Evolutionary conservation across 805 yeast species (phyloP), one percentile per base, ranked within the genome.

Genomic region (Zygotorulaspora florentina): DNA sequence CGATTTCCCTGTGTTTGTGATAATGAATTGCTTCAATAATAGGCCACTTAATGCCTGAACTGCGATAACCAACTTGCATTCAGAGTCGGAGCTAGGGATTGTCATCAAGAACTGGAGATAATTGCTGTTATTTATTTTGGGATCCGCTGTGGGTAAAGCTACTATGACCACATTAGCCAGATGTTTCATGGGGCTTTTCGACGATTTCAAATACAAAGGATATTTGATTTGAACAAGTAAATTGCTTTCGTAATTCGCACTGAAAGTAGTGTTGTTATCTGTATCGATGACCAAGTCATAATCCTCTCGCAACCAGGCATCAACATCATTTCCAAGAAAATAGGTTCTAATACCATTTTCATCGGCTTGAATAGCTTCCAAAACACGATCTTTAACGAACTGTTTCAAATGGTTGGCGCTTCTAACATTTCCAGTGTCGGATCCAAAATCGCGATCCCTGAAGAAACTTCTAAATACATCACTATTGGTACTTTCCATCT

Each of bases 331-430:
- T 11, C 56, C 51, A 39, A 55, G 40, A 35, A 56, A 50, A 29
- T 39, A 50, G n/a, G 54, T 49, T 16, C 59, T 43, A 12, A 62
- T 45, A 1, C 59, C 58, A 2, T 46, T 40, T 43, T 60, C 65
- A 39, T 62, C 49, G 2, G 29, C 47, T 9, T 45, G 45, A 11
- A 62, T 49, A 5, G 61, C 55, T 37, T 61, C 65, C 33, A 54
- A 37, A 3, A 62, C 51, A 28, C 51, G 47, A n/a, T 42, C 42
- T 28, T 48, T 38, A 13, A 44, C 33, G 26, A 41, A 48, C n/a
- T 38, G 23, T 11, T 35, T 15, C 20, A 42, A 39, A 3, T 42
- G 41, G n/a, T 46, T 41, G 11, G 47, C 53, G 20, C 45, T 39
- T 3, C 44, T 45, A 25, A 48, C 54, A 26, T 45, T 36, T 29